Evolutionary conservation across 176 grass and related monocot species (phyloP).

Genomic region (Phyllostachys edulis): DNA sequence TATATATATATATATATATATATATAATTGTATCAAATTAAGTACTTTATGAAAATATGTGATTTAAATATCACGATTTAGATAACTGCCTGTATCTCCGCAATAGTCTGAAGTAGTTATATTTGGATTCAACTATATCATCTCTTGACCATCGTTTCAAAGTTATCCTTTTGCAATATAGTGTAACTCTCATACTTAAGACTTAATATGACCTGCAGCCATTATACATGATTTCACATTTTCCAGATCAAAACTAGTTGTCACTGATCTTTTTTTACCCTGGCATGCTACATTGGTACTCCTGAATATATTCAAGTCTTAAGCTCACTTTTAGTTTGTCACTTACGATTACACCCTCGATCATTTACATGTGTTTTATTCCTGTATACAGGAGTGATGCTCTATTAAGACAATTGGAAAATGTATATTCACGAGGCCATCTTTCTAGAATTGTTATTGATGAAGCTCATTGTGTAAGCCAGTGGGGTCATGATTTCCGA

Average conservation of each 20-base stretch:
- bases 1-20: too few relatives aligned
- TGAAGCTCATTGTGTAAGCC: slow-evolving; percentile 13
- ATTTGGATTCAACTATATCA: too few relatives aligned
- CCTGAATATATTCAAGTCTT: neutral
- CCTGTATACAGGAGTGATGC: slow-evolving; percentile 61
- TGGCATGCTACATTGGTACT: neutral
- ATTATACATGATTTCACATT: slow-evolving; percentile 8
- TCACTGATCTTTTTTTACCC: neutral
- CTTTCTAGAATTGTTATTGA: slow-evolving; percentile 97
- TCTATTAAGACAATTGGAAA: slow-evolving; percentile 60
- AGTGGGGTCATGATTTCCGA: too few relatives aligned
- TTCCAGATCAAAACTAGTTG: neutral
- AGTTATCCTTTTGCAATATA: too few relatives aligned
- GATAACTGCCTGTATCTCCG: too few relatives aligned
- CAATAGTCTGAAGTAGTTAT: too few relatives aligned
- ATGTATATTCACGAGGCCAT: slow-evolving; percentile 53
- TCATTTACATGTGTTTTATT: slow-evolving; percentile 20
- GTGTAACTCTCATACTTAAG: too few relatives aligned
- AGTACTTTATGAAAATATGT: too few relatives aligned
- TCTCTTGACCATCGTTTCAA: too few relatives aligned
- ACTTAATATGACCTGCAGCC: slow-evolving; percentile 14
- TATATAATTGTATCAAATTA: too few relatives aligned
- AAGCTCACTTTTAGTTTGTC: slow-evolving; percentile 6
- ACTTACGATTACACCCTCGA: neutral
- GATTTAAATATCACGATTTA: too few relatives aligned